These are phyloP conservation scores for Quercus tomentella DNA, from an alignment of 331 rosid species.

Conservation along the genomic window DNA sequence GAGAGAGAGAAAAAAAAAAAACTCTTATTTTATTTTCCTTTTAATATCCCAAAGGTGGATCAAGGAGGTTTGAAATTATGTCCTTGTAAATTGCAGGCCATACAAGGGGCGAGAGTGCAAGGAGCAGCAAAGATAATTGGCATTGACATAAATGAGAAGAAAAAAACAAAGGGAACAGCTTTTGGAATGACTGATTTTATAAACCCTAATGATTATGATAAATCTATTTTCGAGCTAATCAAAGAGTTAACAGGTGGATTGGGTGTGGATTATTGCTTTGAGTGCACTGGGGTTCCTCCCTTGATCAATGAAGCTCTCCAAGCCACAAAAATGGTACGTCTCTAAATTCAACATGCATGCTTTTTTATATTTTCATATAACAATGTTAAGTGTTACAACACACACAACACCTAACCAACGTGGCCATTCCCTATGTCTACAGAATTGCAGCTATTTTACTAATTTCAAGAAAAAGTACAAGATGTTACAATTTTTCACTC, in stretches of 20 bases:
- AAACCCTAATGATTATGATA: conserved; percentile 29
- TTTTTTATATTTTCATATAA: not conserved
- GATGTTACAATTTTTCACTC: too few relatives aligned
- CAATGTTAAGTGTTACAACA: too few relatives aligned
- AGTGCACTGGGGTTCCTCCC: conserved; percentile 40
- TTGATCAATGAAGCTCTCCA: conserved; percentile 29
- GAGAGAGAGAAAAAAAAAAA: too few relatives aligned
- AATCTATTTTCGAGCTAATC: conserved; percentile 34
- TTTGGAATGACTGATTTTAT: conserved; percentile 55
- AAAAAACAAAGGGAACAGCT: conserved; percentile 35
- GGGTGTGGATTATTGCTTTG: conserved; percentile 53
- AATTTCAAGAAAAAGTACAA: too few relatives aligned
- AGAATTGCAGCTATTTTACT: accelerated
- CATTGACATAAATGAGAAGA: conserved; percentile 44
- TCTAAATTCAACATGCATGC: too few relatives aligned
- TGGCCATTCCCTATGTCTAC: accelerated
- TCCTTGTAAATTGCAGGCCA: conserved; percentile 20
- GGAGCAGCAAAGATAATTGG: conserved; percentile 47
- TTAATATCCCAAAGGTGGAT: too few relatives aligned
- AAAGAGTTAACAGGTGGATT: conserved; percentile 31
- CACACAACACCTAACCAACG: too few relatives aligned
- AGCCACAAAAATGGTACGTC: conserved; percentile 40
- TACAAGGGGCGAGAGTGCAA: conserved; percentile 38
- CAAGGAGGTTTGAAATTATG: not conserved
- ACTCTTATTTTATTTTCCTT: too few relatives aligned